Evolutionary conservation across 257 asterid genomes (phyloP).

Genomic region (Ilex aquifolium): DNA sequence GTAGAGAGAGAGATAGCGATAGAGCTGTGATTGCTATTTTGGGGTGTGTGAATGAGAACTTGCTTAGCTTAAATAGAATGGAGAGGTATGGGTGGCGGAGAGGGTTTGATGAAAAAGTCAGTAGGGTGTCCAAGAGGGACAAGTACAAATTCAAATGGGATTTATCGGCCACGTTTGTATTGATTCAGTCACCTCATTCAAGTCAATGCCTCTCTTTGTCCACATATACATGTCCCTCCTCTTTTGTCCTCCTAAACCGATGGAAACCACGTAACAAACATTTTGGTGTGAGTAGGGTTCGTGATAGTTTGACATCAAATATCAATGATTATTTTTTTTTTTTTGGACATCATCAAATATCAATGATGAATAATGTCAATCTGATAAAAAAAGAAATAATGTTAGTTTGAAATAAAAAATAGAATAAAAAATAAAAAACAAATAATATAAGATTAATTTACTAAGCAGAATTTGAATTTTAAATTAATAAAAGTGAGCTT

Average conservation of each 20-base stretch:
- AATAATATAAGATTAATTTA: too few relatives aligned
- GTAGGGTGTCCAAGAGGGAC: background rate
- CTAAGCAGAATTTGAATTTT: too few relatives aligned
- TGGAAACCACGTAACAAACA: constrained; percentile 9
- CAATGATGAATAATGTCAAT: too few relatives aligned
- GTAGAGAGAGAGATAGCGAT: constrained; percentile 4
- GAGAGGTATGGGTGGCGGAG: constrained; percentile 16
- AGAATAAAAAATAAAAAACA: too few relatives aligned
- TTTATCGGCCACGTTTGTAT: constrained; percentile 5
- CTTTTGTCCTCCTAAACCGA: constrained; percentile 15
- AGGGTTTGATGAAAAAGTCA: constrained; percentile 3
- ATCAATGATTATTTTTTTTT: too few relatives aligned
- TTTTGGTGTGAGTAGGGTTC: too few relatives aligned
- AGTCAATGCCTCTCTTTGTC: constrained; percentile 13
- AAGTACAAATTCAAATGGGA: constrained; percentile 1
- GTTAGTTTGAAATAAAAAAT: too few relatives aligned
- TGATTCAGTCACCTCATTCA: constrained; percentile 1
- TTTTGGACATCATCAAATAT: too few relatives aligned
- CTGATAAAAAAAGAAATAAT: too few relatives aligned
- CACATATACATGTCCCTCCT: constrained; percentile 7
- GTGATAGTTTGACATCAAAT: too few relatives aligned
- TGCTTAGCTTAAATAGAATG: background rate
- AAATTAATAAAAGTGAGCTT: too few relatives aligned
- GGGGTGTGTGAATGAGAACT: constrained; percentile 5
- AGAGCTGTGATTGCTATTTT: background rate